Evolutionary conservation across 163 green algal species (phyloP).

Genomic region (Chlorella variabilis): DNA sequence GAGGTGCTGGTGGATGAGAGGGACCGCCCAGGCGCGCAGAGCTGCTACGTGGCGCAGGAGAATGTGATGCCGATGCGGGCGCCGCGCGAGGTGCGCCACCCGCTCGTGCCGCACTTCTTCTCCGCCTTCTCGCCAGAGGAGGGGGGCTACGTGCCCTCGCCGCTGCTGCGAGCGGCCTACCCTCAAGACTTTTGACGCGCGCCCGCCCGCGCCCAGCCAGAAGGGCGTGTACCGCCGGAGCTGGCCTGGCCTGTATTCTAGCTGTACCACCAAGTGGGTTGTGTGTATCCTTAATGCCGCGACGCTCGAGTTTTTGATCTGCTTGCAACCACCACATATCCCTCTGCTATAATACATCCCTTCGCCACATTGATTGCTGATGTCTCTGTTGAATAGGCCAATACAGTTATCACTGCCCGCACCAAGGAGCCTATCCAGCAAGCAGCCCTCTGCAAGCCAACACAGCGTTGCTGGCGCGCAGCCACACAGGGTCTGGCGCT

Average conservation of each 20-base stretch:
- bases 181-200: slow-evolving; percentile 1
- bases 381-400: too few species aligned
- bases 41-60: slow-evolving; percentile 25
- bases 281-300: too few species aligned
- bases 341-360: too few species aligned
- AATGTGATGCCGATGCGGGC: background rate
- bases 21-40: slow-evolving; percentile 1
- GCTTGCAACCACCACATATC: too few species aligned
- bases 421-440: background rate
- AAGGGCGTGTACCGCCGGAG: too few species aligned
- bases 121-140: background rate
- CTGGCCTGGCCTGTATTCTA: too few species aligned
- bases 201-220: too few species aligned
- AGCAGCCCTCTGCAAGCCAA: background rate
- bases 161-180: slow-evolving; percentile 8
- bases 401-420: too few species aligned
- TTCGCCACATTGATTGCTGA: too few species aligned
- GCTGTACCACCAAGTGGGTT: too few species aligned
- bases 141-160: background rate
- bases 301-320: too few species aligned
- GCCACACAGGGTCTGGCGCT: background rate
- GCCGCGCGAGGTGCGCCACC: slow-evolving; percentile 10
- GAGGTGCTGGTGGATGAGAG: slow-evolving; percentile 10
- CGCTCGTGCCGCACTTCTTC: slow-evolving; percentile 9
- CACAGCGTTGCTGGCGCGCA: background rate